Evolutionary conservation across 306 rosid genomes (phyloP), one percentile per base, ranked within the genome.

Genomic region (Sindora glabra): DNA sequence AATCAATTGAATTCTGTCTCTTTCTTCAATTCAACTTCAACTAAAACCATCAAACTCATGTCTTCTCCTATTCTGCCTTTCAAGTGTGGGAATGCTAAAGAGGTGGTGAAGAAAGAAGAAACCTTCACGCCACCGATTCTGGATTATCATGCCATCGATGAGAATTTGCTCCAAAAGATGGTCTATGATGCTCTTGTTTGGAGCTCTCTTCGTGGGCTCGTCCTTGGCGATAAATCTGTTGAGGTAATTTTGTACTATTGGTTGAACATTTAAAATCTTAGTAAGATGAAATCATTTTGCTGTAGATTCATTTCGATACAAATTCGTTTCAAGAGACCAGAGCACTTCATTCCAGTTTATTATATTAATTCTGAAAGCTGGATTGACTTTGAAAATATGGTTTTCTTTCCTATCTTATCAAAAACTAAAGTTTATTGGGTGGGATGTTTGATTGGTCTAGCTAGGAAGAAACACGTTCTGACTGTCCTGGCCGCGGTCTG

Each of bases 181-280:
- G 82, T 73, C 3, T 86, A 81, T 41, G 98, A 92, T 58, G 75
- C 95, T 66, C 96, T 92, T 44, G 90, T 89, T 71, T 92, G 96
- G 96, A 76, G 89, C 72, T 86, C 95, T 22, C 92, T 92, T 56
- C 90, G 81, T 40, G 98, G 98, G 5, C 86, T 92, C 56, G 52
- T 92, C 10, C 67, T 83, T 45, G 98, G 85, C 17, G 79, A 88
- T 64, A 86, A 74, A 83, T 76, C 96, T 30, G 61, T 58, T 21
- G 72, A 86, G 94, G 98, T 81, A n/a, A n/a, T n/a, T n/a, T n/a
- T n/a, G n/a, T n/a, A n/a, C n/a, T n/a, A n/a, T n/a, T n/a, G n/a
- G n/a, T n/a, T n/a, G n/a, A n/a, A n/a, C n/a, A n/a, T n/a, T n/a
- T n/a, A n/a, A n/a, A n/a, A n/a, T n/a, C n/a, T n/a, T n/a, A n/a